Conservation (phyloP, 495 filamentous ascomycete species). For the Aspergillus nidulans region DNA sequence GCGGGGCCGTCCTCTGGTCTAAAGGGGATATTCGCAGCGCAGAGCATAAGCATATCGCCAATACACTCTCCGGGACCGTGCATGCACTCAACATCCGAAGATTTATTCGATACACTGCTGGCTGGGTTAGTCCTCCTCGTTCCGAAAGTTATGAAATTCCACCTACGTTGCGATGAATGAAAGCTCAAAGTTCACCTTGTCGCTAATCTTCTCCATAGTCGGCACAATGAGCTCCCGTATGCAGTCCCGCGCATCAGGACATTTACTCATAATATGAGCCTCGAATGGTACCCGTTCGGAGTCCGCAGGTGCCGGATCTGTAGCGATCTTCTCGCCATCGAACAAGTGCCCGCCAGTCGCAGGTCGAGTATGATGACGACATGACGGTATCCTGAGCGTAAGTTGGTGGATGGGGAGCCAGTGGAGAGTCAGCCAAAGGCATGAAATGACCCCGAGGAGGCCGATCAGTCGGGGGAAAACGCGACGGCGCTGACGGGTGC, state of each 20-base stretch:
- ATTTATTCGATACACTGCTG: conserved; percentile 32
- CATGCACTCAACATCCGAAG: conserved; percentile 57
- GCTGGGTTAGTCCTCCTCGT: neutral
- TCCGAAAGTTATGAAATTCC: neutral
- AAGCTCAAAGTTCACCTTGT: conserved; percentile 86
- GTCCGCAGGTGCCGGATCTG: neutral
- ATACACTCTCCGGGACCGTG: conserved; percentile 90
- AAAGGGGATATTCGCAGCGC: conserved; percentile 65
- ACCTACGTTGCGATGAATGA: conserved; percentile 82
- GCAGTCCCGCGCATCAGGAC: conserved; percentile 80
- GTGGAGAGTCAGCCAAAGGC: conserved; percentile 19
- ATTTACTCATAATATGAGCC: conserved; percentile 93
- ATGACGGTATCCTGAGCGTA: conserved; percentile 6
- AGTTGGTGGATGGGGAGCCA: conserved; percentile 10
- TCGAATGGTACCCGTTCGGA: conserved; percentile 66
- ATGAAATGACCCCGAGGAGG: conserved; percentile 20
- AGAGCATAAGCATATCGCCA: conserved; percentile 90
- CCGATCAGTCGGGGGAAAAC: conserved; percentile 10
- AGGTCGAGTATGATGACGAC: conserved; percentile 2
- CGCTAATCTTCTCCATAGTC: conserved; percentile 71
- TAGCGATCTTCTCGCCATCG: conserved; percentile 2
- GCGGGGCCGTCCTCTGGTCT: conserved; percentile 13
- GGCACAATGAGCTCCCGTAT: conserved; percentile 77
- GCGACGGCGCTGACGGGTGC: conserved; percentile 17
- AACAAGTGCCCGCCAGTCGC: neutral